These are phyloP conservation scores for Calonectria pauciramosa DNA, from an alignment of 2,329 filamentous ascomycete genomes.

Conservation along the genomic window DNA sequence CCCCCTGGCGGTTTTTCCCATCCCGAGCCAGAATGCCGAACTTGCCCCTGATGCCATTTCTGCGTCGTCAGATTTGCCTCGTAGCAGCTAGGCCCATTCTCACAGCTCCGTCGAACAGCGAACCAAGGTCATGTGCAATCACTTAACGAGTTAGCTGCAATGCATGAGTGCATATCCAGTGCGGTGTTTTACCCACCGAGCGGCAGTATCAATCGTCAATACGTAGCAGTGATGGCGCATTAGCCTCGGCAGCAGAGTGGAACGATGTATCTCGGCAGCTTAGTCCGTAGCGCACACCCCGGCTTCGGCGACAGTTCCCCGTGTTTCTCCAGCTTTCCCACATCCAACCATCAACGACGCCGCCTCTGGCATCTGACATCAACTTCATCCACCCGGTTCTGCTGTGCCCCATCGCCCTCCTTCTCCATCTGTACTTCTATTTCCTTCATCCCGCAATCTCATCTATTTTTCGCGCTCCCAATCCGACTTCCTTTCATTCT, in stretches of 20 bases:
- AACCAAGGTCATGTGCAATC: conserved; percentile 16
- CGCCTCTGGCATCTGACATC: conserved; percentile 41
- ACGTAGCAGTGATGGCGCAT: conserved; percentile 13
- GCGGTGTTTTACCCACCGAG: conserved; percentile 1
- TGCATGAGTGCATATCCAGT: background rate
- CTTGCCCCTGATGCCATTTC: conserved; percentile 14
- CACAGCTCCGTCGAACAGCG: background rate
- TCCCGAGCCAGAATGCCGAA: conserved; percentile 26
- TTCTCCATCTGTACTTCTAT: conserved; percentile 4
- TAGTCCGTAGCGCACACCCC: conserved; percentile 29
- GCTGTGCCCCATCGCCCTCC: conserved; percentile 20
- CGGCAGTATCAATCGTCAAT: background rate
- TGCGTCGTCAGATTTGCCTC: conserved; percentile 7
- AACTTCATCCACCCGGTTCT: conserved; percentile 23
- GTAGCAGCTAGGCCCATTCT: conserved; percentile 3
- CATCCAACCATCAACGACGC: conserved; percentile 24
- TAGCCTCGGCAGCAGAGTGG: conserved; percentile 45
- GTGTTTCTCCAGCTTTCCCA: conserved; percentile 47
- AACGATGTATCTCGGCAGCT: conserved; percentile 25
- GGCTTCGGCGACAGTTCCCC: conserved; percentile 43
- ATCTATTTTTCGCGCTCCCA: background rate
- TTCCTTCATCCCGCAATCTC: conserved; percentile 18
- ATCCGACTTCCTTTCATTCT: background rate
- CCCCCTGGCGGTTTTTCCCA: conserved; percentile 1
- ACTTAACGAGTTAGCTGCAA: background rate